Base-by-base conservation (phyloP, 257 asterid species). In the Solanum corneliomulleri region DNA sequence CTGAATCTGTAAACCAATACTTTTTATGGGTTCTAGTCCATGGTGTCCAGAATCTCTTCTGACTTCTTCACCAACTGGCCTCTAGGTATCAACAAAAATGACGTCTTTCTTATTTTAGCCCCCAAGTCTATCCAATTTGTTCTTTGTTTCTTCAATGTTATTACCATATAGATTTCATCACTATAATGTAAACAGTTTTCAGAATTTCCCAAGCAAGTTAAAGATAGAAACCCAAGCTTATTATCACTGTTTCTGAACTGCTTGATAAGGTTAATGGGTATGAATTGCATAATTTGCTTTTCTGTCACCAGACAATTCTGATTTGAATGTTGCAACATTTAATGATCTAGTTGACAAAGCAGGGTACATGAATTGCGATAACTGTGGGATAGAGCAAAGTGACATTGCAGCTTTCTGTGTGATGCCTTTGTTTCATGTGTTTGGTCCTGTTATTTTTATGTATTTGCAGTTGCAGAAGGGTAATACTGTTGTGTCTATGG, bases 381-480 rank as follows among this genome's bases (percentile, higher is more conserved):
- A 39, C 56, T 39, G 35, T 6, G 21, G 9, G 11, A 88, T 77
- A 20, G 18, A 41, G 45, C 92, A 83, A 72, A 69, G 82, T 39
- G 92, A 91, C 31, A 75, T 77, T 11, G 93, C 92, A 6, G 92
- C 91, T 2, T 76, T 92, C n/a, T 89, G 93, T 88, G 87, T n/a
- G n/a, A n/a, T n/a, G n/a, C n/a, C n/a, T n/a, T n/a, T n/a, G n/a
- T 91, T 88, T 86, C 91, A 90, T 78, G 58, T 89, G 33, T 89
- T 64, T 23, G 91, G 91, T 7, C 42, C 90, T 85, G 75, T 89
- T 44, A 86, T 35, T 14, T 10, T 87, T 42, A 9, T 83, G 31
- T 91, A 85, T 16, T 89, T 91, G 9, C 93, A 89, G 90, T 81
- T 91, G 42, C 94, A 88, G 88, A 72, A 91, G 66, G 94, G 90